Evolutionary conservation across 2,329 filamentous ascomycete species (phyloP).

Genomic region (Paecilomyces niveus): DNA sequence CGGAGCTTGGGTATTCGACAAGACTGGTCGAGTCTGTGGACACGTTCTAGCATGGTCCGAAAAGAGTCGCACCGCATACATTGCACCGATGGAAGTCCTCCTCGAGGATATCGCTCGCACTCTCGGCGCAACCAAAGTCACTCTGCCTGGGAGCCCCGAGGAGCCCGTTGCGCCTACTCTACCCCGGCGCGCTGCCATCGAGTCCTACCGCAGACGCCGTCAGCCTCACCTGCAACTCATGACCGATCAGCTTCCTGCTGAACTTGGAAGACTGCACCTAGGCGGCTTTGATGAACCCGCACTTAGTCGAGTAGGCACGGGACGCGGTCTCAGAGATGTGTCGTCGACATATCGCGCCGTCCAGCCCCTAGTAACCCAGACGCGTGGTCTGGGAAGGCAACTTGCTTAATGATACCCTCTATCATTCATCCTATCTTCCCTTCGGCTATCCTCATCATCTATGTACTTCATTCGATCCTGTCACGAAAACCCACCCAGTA

Average conservation of each 20-base stretch:
- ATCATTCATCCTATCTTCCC: neutral
- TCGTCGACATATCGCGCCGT: constrained; percentile 18
- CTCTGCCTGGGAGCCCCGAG: constrained; percentile 52
- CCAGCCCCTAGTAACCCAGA: constrained; percentile 21
- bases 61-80: constrained; percentile 75
- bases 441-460: neutral
- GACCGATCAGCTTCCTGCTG: constrained; percentile 20
- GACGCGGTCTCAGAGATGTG: constrained; percentile 11
- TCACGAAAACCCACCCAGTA: neutral
- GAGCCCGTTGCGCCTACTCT: constrained; percentile 15
- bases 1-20: constrained; percentile 87
- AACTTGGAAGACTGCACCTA: constrained; percentile 15
- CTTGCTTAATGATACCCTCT: constrained; percentile 19
- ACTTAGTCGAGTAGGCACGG: constrained; percentile 11
- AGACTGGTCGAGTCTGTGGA: constrained; percentile 74
- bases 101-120: constrained; percentile 78
- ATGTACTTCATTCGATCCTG: neutral
- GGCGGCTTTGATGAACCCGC: constrained; percentile 12
- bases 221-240: constrained; percentile 14
- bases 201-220: constrained; percentile 15
- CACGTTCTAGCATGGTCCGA: constrained; percentile 86
- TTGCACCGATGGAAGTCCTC: constrained; percentile 89
- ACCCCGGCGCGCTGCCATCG: constrained; percentile 7
- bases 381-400: constrained; percentile 31
- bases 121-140: constrained; percentile 62